Base-by-base conservation (phyloP, 345 rosid species). In the Citrus mangshanensis region DNA sequence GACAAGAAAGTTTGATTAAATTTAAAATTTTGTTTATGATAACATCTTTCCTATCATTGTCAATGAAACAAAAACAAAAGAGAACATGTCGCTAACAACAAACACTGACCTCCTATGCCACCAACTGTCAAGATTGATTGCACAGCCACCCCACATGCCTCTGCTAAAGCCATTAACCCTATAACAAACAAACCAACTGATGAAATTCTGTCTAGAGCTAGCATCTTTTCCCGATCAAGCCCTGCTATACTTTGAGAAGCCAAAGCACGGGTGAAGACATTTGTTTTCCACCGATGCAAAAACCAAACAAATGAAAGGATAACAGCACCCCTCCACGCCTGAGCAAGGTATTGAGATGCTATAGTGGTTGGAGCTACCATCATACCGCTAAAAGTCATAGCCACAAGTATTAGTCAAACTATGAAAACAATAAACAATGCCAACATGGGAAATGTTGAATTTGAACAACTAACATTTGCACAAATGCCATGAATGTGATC, bases 141-240 rank as follows among this genome's bases (percentile, higher is more conserved):
- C 84, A 95, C 93, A 85, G 99, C 96, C 75, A 95, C 93, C 28
- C 98, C 99, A 86, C 93, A 93, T 6, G 99, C 97, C 90, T 95
- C 98, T 49, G 99, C 95, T 25, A 90, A 86, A 81, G 97, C 94
- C 96, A 93, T 92, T 62, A 85, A 60, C 42, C 97, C 97, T 70
- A 93, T 79, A 56, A 83, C 87, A 87, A 92, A 91, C 42, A 95
- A 85, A 69, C 96, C 98, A 86, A 93, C 86, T 4, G 99, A 95
- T 60, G 98, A 89, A 34, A 93, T 70, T 83, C 81, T 92, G 87
- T 95, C 99, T 16, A 95, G 73, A 1, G 99, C 87, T 79, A 90
- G 72, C 80, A 93, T 64, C 84, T 82, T 95, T 70, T 91, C 98
- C 74, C 83, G 84, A 60, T 93, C 97, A 68, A 85, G 27, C 60